Conservation (phyloP, 2,329 filamentous ascomycete genomes). For the Ascochyta viciae-villosae region DNA sequence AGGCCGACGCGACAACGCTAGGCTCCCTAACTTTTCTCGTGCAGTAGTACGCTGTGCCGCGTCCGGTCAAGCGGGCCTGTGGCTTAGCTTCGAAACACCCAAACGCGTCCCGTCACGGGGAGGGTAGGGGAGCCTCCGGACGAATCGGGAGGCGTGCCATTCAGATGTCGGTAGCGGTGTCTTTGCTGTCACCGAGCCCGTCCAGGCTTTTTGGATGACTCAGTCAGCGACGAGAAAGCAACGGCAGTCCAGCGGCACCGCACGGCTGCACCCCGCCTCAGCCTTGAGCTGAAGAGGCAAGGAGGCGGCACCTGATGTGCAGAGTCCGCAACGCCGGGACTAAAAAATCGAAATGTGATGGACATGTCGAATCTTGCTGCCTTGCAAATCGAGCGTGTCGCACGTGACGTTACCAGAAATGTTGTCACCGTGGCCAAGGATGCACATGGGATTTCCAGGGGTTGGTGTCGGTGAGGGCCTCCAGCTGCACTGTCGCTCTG, state of each 20-base stretch:
- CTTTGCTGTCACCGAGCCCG: constrained; percentile 28
- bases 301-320: constrained; percentile 27
- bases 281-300: constrained; percentile 24
- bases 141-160: constrained; percentile 23
- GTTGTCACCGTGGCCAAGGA: constrained; percentile 7
- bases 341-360: constrained; percentile 1
- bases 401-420: constrained; percentile 19
- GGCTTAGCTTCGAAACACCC: constrained; percentile 15
- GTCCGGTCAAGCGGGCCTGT: constrained; percentile 20
- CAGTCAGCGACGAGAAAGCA: constrained; percentile 37
- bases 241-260: constrained; percentile 23
- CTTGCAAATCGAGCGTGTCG: constrained; percentile 3
- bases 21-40: constrained; percentile 27
- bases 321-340: constrained; percentile 17
- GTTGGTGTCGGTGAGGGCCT: constrained; percentile 11
- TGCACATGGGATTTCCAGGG: constrained; percentile 13
- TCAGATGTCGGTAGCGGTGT: constrained; percentile 29
- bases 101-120: constrained; percentile 28
- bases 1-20: constrained; percentile 22
- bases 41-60: constrained; percentile 21
- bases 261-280: constrained; percentile 19
- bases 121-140: constrained; percentile 18
- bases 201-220: constrained; percentile 24
- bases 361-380: constrained; percentile 15
- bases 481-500: constrained; percentile 10